phyloP scores from a whole-genome alignment of 1,139 yeast species.

The Hansenula anomala region DNA sequence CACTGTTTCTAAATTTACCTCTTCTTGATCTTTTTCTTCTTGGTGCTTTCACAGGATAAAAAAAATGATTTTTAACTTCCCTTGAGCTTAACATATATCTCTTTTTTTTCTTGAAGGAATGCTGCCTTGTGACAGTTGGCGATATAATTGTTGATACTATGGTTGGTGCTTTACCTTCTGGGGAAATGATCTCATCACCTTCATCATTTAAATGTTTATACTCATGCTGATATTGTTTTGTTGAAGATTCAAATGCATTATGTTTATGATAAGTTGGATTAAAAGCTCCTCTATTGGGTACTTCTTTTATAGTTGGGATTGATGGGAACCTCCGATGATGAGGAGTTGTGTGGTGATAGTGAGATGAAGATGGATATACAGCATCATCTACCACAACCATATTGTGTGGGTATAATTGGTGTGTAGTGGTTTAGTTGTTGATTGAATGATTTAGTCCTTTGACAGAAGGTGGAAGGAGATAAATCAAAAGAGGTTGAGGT shows the following conservation, averaged over 20 bases:
- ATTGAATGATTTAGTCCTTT: no score
- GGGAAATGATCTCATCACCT: conserved; percentile 1
- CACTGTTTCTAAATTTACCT: conserved; percentile 20
- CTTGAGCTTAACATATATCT: conserved; percentile 18
- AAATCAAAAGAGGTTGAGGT: no score
- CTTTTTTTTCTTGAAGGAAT: conserved; percentile 12
- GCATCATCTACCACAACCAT: conserved; percentile 1
- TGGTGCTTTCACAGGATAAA: conserved; percentile 21
- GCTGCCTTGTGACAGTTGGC: conserved; percentile 11
- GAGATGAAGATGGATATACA: not conserved
- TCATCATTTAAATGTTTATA: not conserved
- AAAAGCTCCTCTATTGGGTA: conserved; percentile 1
- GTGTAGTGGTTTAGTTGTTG: not conserved
- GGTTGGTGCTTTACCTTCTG: conserved; percentile 14
- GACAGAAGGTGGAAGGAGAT: no score
- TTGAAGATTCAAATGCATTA: conserved; percentile 2
- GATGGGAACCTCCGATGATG: not conserved
- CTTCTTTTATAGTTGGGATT: not conserved
- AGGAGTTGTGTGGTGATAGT: not conserved
- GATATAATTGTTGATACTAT: conserved; percentile 14
- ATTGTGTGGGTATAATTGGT: not conserved
- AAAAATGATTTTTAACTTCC: conserved; percentile 15
- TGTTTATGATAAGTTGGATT: conserved; percentile 1
- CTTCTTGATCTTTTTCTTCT: conserved; percentile 13
- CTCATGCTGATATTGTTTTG: not conserved